Evolutionary conservation across 768 basidiomycete species (phyloP).

Genomic region (Cystobasidium ongulense): DNA sequence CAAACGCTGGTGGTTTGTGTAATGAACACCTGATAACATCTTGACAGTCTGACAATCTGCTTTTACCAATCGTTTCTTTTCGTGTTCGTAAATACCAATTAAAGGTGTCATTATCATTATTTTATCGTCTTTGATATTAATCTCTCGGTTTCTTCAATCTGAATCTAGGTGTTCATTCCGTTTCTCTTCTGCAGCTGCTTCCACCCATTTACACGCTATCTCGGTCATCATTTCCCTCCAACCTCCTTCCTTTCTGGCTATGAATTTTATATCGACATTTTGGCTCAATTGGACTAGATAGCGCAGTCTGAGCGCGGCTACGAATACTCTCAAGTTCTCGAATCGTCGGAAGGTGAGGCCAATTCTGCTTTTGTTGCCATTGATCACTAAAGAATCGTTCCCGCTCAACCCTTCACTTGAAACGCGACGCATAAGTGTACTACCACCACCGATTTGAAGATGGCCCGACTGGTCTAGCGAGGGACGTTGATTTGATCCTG

Average conservation of each 20-base stretch:
- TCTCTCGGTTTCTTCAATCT: neutral
- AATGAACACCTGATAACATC: too few species aligned
- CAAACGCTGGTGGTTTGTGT: too few species aligned
- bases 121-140: too few species aligned
- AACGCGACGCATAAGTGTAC: neutral
- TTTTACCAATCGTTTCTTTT: too few species aligned
- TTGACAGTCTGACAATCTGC: too few species aligned
- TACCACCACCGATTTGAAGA: neutral
- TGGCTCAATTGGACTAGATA: conserved; percentile 62
- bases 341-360: conserved; percentile 78
- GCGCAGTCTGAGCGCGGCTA: conserved; percentile 76
- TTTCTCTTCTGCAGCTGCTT: conserved; percentile 61
- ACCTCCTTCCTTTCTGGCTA: conserved; percentile 65
- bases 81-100: too few species aligned
- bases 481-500: conserved; percentile 45
- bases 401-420: neutral
- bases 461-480: conserved; percentile 41
- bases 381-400: neutral
- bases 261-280: conserved; percentile 61
- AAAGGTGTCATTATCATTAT: too few species aligned
- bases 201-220: conserved; percentile 60
- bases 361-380: conserved; percentile 8
- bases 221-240: conserved; percentile 74
- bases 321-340: conserved; percentile 77
- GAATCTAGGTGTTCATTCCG: conserved; percentile 39